Evolutionary conservation across 345 rosid species (phyloP).

Genomic region (Citrus glauca): DNA sequence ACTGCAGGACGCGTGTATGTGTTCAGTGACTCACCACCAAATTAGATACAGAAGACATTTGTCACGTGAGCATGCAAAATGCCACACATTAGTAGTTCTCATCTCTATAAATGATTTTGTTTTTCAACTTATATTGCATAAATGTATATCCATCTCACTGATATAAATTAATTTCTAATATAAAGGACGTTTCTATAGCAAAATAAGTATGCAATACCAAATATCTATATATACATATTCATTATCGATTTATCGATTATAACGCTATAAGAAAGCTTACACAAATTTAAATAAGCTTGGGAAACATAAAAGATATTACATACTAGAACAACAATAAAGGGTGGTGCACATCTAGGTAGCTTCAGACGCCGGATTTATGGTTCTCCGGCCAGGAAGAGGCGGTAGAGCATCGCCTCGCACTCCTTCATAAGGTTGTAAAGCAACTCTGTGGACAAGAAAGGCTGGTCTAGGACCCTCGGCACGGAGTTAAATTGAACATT

Average conservation of each 20-base stretch:
- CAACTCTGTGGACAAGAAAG: constrained; percentile 41
- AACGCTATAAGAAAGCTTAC: background rate
- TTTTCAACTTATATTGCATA: background rate
- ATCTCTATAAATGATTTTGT: too few species aligned
- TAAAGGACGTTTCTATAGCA: too few species aligned
- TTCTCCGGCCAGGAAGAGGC: constrained; percentile 16
- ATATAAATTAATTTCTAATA: background rate
- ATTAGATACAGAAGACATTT: too few species aligned
- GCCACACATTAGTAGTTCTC: too few species aligned
- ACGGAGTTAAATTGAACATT: constrained; percentile 16
- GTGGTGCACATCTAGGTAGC: background rate
- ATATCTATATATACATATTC: too few species aligned
- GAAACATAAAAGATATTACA: background rate
- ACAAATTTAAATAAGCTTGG: background rate
- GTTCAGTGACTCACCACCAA: background rate
- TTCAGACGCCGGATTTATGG: background rate
- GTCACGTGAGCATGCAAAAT: too few species aligned
- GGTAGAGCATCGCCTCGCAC: constrained; percentile 28
- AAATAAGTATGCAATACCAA: too few species aligned
- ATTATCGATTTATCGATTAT: background rate
- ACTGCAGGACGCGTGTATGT: background rate
- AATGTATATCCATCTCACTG: background rate
- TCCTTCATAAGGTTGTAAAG: constrained; percentile 36
- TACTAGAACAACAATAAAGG: background rate
- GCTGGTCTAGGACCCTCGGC: constrained; percentile 35